These are phyloP conservation scores for Penicillium cataractarum DNA, from an alignment of 495 filamentous ascomycete genomes.

Conservation along the genomic window DNA sequence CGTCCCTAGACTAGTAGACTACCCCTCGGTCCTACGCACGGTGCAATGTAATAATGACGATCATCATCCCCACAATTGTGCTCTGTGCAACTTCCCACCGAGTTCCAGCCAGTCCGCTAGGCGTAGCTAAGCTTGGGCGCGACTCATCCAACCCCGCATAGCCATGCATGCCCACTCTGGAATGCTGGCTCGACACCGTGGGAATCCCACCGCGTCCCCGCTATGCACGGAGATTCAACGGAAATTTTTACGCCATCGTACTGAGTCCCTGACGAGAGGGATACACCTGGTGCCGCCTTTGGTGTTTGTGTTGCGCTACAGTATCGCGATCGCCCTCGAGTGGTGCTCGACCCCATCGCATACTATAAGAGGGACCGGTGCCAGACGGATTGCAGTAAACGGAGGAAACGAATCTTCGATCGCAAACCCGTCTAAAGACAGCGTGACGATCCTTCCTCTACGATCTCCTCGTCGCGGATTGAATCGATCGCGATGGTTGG, in stretches of 20 bases:
- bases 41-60: background rate
- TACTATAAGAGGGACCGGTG: conserved; percentile 20
- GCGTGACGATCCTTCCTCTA: conserved; percentile 8
- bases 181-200: conserved; percentile 6
- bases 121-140: conserved; percentile 3
- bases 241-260: conserved; percentile 19
- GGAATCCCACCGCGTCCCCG: conserved; percentile 11
- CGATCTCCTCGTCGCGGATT: conserved; percentile 6
- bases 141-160: conserved; percentile 25
- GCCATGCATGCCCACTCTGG: conserved; percentile 18
- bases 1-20: no score
- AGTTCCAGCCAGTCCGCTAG: background rate
- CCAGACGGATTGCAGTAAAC: background rate
- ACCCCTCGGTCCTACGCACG: background rate
- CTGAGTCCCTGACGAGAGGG: conserved; percentile 16
- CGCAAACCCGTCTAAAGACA: background rate
- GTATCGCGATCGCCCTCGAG: conserved; percentile 1
- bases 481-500: conserved; percentile 31
- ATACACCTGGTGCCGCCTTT: conserved; percentile 4
- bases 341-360: conserved; percentile 8
- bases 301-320: background rate
- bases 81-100: background rate
- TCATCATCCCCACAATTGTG: conserved; percentile 1
- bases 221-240: conserved; percentile 26
- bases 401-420: background rate